These are phyloP conservation scores for Rasamsonia emersonii DNA, from an alignment of 2,329 filamentous ascomycete genomes.

Conservation along the genomic window DNA sequence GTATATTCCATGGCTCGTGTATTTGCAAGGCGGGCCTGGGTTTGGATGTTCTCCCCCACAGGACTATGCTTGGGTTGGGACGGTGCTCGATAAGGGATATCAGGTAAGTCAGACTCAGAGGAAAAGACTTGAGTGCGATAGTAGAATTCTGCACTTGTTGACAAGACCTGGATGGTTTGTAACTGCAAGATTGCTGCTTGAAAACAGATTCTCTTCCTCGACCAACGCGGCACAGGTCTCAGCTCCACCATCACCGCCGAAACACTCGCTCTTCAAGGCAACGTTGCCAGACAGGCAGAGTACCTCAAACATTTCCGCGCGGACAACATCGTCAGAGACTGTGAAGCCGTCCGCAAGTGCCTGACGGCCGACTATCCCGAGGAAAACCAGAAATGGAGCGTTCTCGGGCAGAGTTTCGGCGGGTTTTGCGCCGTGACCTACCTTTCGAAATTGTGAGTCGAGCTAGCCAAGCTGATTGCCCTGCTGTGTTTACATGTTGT, in stretches of 20 bases:
- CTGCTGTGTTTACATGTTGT: not conserved
- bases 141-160: too few species aligned
- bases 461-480: not conserved
- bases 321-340: slow-evolving; percentile 82
- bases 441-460: slow-evolving; percentile 58
- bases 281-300: slow-evolving; percentile 59
- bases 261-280: slow-evolving; percentile 58
- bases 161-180: too few species aligned
- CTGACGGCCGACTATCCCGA: slow-evolving; percentile 62
- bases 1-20: slow-evolving; percentile 56
- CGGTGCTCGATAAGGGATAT: slow-evolving; percentile 70
- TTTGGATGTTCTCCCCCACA: slow-evolving; percentile 69
- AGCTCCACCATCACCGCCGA: slow-evolving; percentile 70
- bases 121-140: too few species aligned
- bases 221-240: slow-evolving; percentile 82
- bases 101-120: slow-evolving; percentile 49
- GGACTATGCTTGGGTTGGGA: slow-evolving; percentile 60
- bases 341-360: slow-evolving; percentile 71
- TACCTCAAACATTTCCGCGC: slow-evolving; percentile 82
- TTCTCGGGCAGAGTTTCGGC: slow-evolving; percentile 87
- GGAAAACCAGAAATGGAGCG: slow-evolving; percentile 68
- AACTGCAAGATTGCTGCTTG: too few species aligned
- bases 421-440: slow-evolving; percentile 82
- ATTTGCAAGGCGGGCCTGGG: slow-evolving; percentile 79
- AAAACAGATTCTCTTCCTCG: slow-evolving; percentile 68